Base-by-base conservation (phyloP, 176 grass and related monocot genomes). In the Phoenix dactylifera region DNA sequence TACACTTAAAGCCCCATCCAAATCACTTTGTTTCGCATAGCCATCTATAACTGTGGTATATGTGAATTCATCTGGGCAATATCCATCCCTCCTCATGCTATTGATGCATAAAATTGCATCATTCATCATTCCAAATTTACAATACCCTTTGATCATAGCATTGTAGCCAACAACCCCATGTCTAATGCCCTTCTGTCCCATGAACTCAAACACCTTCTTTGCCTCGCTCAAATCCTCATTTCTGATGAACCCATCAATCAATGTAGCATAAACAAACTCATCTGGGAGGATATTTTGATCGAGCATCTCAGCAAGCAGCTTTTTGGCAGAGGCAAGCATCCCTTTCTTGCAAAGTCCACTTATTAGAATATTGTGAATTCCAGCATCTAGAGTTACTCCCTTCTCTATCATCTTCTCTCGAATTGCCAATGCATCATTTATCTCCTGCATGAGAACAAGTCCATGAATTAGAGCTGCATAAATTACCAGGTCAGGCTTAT, bases 121-220 rank as follows among this genome's bases (percentile, higher is more conserved):
- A 57, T 73, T 69, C 82, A 88, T 79, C 72, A 76, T 75, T 54
- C 90, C 86, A 74, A 70, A 86, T 79, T 81, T 79, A 60, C 86
- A 86, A 60, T 95, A 84, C 55, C 90, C 90, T 75, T 95, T 89
- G 55, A 95, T 86, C 76, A 95, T 86, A 48, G 82, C 51, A 86
- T 89, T 95, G 62, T 89, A 86, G 29, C 55, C 54, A 73, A 89
- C 73, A 76, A 84, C 23, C 16, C 84, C 79, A 61, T 55, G 76
- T 16, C 12, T 15, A 53, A 83, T 63, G 24, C 73, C 79, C 54
- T 86, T 81, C 20, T 76, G 26, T 58, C 72, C 67, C 79, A 95
- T 86, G 64, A 78, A 87, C 28, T 77, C 62, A 0, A 90, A 95
- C 68, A 95, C 54, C 76, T 82, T 87, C 60, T 72, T 84, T 50